These are phyloP conservation scores for Fagopyrum esculentum DNA, from an alignment of 148 eudicot species.

Conservation along the genomic window DNA sequence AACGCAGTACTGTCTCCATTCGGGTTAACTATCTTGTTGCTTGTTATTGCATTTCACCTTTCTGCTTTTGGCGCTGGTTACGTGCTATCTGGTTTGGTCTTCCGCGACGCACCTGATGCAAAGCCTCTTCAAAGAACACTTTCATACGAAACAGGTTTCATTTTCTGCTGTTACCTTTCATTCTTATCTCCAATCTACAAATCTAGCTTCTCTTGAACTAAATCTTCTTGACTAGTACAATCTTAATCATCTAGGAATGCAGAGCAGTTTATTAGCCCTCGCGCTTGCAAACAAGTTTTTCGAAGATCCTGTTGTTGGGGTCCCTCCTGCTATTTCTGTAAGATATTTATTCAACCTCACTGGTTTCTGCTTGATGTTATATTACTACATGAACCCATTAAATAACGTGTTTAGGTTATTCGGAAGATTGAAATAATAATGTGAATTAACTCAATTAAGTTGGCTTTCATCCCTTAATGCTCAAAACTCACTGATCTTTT, in stretches of 20 bases:
- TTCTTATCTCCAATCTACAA: not conserved
- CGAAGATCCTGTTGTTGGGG: constrained; percentile 78
- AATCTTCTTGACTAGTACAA: not conserved
- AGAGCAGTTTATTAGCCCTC: constrained; percentile 91
- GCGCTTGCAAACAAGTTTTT: constrained; percentile 87
- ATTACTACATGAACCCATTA: not conserved
- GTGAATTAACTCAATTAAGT: too few relatives aligned
- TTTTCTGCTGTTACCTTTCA: not conserved
- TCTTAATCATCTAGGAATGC: constrained; percentile 58
- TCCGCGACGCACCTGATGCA: constrained; percentile 50
- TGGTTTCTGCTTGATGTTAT: not conserved
- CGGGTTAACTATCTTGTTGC: constrained; percentile 63
- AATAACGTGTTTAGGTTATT: not conserved
- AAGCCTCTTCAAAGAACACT: constrained; percentile 91
- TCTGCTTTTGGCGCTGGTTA: constrained; percentile 80
- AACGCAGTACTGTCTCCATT: constrained; percentile 80
- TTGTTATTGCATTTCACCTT: constrained; percentile 61
- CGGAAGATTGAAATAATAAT: too few relatives aligned
- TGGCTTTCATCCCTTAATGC: too few relatives aligned
- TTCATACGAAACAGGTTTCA: constrained; percentile 82
- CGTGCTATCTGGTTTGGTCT: constrained; percentile 53
- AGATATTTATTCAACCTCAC: constrained; percentile 19
- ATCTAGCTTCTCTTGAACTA: not conserved
- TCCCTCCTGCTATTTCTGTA: constrained; percentile 95
- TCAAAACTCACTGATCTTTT: too few relatives aligned